phyloP scores from a whole-genome alignment of 345 rosid species.

The Camelina laxa region DNA sequence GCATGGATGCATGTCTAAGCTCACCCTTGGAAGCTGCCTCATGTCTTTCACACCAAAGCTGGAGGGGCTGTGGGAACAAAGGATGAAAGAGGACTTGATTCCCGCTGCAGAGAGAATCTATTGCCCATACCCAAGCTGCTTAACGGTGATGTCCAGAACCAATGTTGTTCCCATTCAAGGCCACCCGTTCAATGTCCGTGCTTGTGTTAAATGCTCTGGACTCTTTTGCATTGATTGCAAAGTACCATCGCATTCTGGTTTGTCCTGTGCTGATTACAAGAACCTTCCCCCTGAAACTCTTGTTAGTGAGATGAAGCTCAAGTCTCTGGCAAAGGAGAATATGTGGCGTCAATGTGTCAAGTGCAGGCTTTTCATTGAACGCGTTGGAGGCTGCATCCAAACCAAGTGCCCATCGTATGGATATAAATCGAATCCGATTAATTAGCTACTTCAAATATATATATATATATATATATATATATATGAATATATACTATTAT shows the following conservation, averaged over 20 bases:
- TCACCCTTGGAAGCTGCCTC: constrained; percentile 56
- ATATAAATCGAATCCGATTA: neutral
- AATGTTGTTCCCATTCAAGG: constrained; percentile 36
- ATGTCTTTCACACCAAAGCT: constrained; percentile 59
- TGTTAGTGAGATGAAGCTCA: constrained; percentile 50
- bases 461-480: neutral
- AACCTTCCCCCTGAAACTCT: constrained; percentile 44
- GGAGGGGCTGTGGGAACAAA: constrained; percentile 50
- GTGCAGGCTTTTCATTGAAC: constrained; percentile 54
- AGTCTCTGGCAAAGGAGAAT: constrained; percentile 47
- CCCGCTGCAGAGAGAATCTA: constrained; percentile 61
- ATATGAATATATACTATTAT: neutral
- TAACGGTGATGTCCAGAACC: constrained; percentile 64
- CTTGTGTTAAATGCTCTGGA: constrained; percentile 59
- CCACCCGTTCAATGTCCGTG: constrained; percentile 46
- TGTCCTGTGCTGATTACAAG: constrained; percentile 56
- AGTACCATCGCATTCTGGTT: constrained; percentile 66
- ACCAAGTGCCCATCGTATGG: constrained; percentile 64
- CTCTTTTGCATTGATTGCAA: constrained; percentile 72
- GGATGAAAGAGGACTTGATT: constrained; percentile 64
- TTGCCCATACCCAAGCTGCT: constrained; percentile 77
- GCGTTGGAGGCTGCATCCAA: constrained; percentile 56
- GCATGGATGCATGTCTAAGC: constrained; percentile 56
- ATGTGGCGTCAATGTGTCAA: constrained; percentile 55
- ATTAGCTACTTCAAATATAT: neutral